These are phyloP conservation scores for Diaporthe aspalathi DNA, from an alignment of 2,329 filamentous ascomycete genomes.

Conservation along the genomic window DNA sequence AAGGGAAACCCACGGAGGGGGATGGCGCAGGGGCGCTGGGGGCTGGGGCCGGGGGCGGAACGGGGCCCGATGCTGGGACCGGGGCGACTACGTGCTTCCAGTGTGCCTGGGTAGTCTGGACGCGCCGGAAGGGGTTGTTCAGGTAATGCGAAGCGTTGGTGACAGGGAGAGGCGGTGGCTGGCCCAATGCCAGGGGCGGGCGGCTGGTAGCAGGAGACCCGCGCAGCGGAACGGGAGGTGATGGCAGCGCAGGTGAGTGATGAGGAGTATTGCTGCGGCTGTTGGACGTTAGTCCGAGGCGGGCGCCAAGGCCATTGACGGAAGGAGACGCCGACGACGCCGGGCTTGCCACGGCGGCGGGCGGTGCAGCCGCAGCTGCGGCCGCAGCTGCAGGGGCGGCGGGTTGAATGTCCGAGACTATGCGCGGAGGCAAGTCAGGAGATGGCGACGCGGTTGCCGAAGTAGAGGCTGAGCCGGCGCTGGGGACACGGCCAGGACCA, in stretches of 20 bases:
- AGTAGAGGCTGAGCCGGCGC: not conserved
- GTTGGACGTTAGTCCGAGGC: not conserved
- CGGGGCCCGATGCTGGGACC: not conserved
- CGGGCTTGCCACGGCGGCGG: not conserved
- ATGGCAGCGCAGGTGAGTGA: conserved; percentile 11
- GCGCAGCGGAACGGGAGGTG: not conserved
- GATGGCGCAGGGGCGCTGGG: not conserved
- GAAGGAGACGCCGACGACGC: not conserved
- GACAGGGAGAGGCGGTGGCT: not conserved
- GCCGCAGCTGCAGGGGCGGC: not conserved
- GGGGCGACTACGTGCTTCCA: not conserved
- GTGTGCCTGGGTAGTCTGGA: not conserved
- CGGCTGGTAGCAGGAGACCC: not conserved
- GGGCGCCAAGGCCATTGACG: not conserved
- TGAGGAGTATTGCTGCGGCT: conserved; percentile 4
- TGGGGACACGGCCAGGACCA: not conserved
- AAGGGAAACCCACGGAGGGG: conserved; percentile 47
- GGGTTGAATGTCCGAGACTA: conserved; percentile 31
- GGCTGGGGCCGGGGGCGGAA: not conserved
- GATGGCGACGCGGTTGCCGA: not conserved
- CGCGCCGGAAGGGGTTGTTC: conserved; percentile 5
- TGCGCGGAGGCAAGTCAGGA: conserved; percentile 3
- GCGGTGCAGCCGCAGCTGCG: not conserved
- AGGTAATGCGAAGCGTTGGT: not conserved
- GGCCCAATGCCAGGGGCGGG: not conserved